Base-by-base conservation (phyloP, 768 basidiomycete species). In the Boletales sp. region DNA sequence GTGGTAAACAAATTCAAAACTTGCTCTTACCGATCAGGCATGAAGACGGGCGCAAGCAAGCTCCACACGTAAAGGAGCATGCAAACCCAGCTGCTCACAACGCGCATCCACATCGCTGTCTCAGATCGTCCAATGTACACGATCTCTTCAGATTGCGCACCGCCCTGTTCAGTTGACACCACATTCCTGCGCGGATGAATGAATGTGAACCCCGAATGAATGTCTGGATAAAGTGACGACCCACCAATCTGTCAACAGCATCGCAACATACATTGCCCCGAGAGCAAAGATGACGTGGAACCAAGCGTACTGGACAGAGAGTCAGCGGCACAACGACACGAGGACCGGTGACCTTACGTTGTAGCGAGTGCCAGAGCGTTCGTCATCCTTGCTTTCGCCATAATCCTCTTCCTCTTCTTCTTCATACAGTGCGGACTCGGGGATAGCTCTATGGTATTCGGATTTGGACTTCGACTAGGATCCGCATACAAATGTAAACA, bases 51-150 rank as follows among this genome's bases (percentile, higher is more conserved):
- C 8, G 91, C 94, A 44, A 95, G 59, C 30, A 95, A 70, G 58
- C 87, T 93, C 92, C 91, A 94, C 29, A 80, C 81, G 62, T 91
- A 95, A 52, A 93, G 69, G 37, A 85, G 48, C 70, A 92, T 86
- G 67, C 92, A 97, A 21, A 95, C 79, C 95, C 95, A 99, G 55
- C 90, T 90, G 29, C 91, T 94, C 40, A 98, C 89, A 30, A 98
- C 81, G 5, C 97, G 77, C 91, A 97, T 97, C 97, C 97, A 99
- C 95, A 99, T 98, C 4, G 97, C 94, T 9, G 89, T 86, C 65
- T 94, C 90, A 5, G 92, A 94, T 34, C 94, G 84, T 15, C 97
- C 97, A 42, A 98, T 98, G 67, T 92, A 90, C 35, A 97, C 86
- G 53, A 87, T 82, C 38, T 80, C 72, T 47, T 81, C 76, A n/a